Percentiles rank a stretch among this genome's conserved stretches.
Evolutionary conservation across 1,139 yeast genomes (phyloP).

Genomic region (Yamadazyma trypodendri): DNA sequence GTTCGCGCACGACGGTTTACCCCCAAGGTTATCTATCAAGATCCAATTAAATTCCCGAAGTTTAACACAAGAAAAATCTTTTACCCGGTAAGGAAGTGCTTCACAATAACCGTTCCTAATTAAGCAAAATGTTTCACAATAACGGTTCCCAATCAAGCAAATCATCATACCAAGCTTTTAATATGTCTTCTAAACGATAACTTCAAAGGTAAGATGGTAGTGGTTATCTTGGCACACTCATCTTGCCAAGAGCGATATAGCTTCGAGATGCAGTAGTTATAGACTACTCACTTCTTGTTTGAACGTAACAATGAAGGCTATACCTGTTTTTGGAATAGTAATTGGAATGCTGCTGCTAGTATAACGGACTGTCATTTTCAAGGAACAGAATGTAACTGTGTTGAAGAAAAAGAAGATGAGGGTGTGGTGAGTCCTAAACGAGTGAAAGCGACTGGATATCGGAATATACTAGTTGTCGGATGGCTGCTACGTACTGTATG

Average conservation of each 20-base stretch:
- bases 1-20: background rate
- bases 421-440: conserved; percentile 27
- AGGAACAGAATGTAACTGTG: conserved; percentile 23
- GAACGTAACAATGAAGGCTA: no score
- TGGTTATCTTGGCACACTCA: conserved; percentile 2
- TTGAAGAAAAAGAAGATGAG: conserved; percentile 26
- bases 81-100: no score
- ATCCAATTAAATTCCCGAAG: no score
- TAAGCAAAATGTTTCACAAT: no score
- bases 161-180: background rate
- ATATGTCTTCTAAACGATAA: background rate
- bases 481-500: conserved; percentile 23
- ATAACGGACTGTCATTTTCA: conserved; percentile 28
- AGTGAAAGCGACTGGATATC: conserved; percentile 21
- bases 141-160: no score
- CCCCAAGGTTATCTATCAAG: no score
- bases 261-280: no score
- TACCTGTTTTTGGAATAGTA: background rate
- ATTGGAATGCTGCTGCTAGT: conserved; percentile 17
- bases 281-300: no score
- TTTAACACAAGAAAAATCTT: no score
- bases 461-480: conserved; percentile 31
- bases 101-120: no score
- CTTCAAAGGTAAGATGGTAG: conserved; percentile 1
- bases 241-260: no score